These are phyloP conservation scores for Termitomyces sp. DNA, from an alignment of 768 basidiomycete genomes.

Conservation along the genomic window DNA sequence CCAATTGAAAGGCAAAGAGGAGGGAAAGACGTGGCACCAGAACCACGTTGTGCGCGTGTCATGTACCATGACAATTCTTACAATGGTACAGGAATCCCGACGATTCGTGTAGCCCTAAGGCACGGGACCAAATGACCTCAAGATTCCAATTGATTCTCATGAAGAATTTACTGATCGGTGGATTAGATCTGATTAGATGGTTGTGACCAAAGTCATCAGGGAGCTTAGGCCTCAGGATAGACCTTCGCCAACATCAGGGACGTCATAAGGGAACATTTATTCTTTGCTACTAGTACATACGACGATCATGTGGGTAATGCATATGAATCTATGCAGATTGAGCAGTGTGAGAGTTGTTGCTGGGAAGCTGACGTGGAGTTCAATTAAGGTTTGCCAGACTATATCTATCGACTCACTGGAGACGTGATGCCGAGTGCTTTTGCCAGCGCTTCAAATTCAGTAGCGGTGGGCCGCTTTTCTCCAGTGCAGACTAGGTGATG, in stretches of 20 bases:
- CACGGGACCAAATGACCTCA: neutral
- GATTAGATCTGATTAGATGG: slow-evolving; percentile 1
- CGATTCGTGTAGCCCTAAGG: neutral
- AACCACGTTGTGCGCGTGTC: neutral
- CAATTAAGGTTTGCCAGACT: neutral
- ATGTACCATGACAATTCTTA: neutral
- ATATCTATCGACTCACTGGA: slow-evolving; percentile 21
- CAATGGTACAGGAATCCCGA: neutral
- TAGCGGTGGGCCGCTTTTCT: slow-evolving; percentile 30
- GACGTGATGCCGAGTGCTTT: slow-evolving; percentile 32
- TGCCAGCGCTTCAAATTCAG: slow-evolving; percentile 48
- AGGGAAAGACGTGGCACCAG: neutral
- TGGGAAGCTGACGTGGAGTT: slow-evolving; percentile 1
- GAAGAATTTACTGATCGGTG: too few species aligned
- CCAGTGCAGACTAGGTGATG: slow-evolving; percentile 43
- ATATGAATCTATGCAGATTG: slow-evolving; percentile 4
- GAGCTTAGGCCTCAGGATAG: neutral
- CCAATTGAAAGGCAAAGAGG: neutral
- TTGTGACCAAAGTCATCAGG: neutral
- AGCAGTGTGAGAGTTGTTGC: slow-evolving; percentile 1
- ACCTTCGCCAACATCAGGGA: neutral
- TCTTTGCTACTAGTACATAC: neutral
- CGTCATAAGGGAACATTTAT: neutral
- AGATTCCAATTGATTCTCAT: too few species aligned
- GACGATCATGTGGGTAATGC: neutral